phyloP scores from a whole-genome alignment of 129 eudicot genomes.

The Centella asiatica region DNA sequence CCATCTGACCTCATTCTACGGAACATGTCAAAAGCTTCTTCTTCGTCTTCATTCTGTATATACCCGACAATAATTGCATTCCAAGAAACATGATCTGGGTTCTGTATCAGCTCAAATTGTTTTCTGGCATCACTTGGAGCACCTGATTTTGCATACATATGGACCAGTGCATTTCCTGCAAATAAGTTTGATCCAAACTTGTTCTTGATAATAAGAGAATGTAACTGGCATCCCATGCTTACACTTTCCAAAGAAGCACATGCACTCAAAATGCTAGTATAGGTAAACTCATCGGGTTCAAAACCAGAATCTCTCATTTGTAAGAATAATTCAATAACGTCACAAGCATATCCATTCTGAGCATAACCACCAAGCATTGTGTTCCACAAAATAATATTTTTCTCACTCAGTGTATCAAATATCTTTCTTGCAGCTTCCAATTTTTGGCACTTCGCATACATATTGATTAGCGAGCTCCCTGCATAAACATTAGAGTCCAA shows the following conservation, averaged over 20 bases:
- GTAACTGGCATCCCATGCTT: constrained; percentile 64
- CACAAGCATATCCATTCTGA: constrained; percentile 55
- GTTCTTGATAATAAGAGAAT: constrained; percentile 55
- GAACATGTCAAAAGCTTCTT: constrained; percentile 61
- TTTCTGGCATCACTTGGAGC: constrained; percentile 48
- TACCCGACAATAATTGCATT: constrained; percentile 85
- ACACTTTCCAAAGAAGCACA: constrained; percentile 50
- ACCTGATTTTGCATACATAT: constrained; percentile 86
- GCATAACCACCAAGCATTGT: constrained; percentile 83
- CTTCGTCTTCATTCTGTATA: constrained; percentile 72
- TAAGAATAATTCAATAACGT: constrained; percentile 51
- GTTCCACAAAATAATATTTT: constrained; percentile 70
- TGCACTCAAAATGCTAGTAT: constrained; percentile 78
- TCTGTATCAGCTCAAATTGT: constrained; percentile 46
- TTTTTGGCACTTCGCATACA: constrained; percentile 83
- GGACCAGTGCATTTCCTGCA: constrained; percentile 81
- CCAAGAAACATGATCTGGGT: constrained; percentile 82
- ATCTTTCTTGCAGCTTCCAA: constrained; percentile 55
- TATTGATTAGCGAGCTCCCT: constrained; percentile 77
- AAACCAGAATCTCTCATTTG: constrained; percentile 53
- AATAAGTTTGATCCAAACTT: constrained; percentile 48
- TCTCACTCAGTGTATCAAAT: constrained; percentile 53
- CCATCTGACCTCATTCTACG: constrained; percentile 48
- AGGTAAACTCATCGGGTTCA: constrained; percentile 69
- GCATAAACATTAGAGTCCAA: constrained; percentile 76